Base-by-base conservation (phyloP, 2,329 filamentous ascomycete species). In the Sporothrix mexicana region DNA sequence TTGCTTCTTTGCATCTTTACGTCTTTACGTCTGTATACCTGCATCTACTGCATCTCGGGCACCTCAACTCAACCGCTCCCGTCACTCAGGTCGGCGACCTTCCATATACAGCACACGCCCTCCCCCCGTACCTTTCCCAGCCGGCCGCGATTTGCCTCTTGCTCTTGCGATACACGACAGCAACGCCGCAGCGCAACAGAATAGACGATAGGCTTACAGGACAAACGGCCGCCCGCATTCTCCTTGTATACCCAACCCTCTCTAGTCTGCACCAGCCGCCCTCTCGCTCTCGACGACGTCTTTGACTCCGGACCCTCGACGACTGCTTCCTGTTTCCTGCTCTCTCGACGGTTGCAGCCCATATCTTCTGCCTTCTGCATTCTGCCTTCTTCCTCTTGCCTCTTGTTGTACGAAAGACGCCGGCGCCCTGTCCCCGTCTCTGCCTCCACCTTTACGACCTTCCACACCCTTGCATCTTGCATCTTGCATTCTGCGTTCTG, bases 11-110 rank as follows among this genome's bases (percentile, higher is more conserved):
- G 25, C 59, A n/a, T 6, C 30, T 51, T 12, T 36, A 45, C 64
- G 8, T 17, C 23, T 47, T 20, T 49, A 36, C 13, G 8, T 17
- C 17, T 66, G 45, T 9, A 23, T 43, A 30, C 43, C 17, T n/a
- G 47, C 23, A 43, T 53, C 62, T 67, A 0, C 15, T 69, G 25
- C 17, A 69, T 55, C 30, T 73, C 62, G 69, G 69, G 69, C 69
- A 71, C 69, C 72, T 71, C 30, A 15, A 61, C 15, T 51, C n/a
- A 23, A 61, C 45, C 12, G 17, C 45, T 45, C 43, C 43, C 43
- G 67, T 73, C 66, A 49, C 72, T 59, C 61, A 71, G 69, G 72
- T 73, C 72, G 72, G 72, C 72, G 72, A 73, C 68, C 72, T 68
- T 68, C 25, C 43, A 3, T 30, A 51, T 25, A 67, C 64, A 12